Percentiles rank a stretch among this genome's conserved stretches.
phyloP scores from a whole-genome alignment of 1,139 yeast species.

The Arxiozyma heterogenica region DNA sequence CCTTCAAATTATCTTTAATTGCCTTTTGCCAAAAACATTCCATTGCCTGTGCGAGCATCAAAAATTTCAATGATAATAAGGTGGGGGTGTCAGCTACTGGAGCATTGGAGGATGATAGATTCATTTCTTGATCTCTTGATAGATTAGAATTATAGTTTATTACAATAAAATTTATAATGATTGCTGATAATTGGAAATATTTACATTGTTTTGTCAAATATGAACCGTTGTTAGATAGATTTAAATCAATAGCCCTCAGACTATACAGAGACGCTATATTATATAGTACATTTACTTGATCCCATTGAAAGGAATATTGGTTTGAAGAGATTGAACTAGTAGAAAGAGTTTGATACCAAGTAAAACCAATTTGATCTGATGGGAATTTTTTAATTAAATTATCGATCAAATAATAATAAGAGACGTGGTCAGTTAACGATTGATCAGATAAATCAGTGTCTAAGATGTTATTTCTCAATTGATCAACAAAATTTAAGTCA shows the following conservation, averaged over 20 bases:
- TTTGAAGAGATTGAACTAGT: conserved; percentile 43
- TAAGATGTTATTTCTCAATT: conserved; percentile 32
- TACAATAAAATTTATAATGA: conserved; percentile 1
- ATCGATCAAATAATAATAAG: conserved; percentile 32
- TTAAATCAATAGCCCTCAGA: conserved; percentile 39
- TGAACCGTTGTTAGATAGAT: conserved; percentile 35
- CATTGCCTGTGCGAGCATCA: conserved; percentile 80
- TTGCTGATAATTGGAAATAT: conserved; percentile 61
- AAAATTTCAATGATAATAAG: conserved; percentile 34
- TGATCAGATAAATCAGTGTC: conserved; percentile 26
- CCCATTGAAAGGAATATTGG: conserved; percentile 44
- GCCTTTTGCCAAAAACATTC: conserved; percentile 81
- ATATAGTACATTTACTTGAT: conserved; percentile 52
- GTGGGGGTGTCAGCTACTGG: conserved; percentile 35
- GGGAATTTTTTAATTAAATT: conserved; percentile 38
- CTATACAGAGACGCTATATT: conserved; percentile 63
- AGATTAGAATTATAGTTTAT: background rate
- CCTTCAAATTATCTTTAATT: conserved; percentile 33
- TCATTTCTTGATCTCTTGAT: conserved; percentile 1
- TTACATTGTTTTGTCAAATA: conserved; percentile 52
- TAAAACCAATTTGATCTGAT: conserved; percentile 41
- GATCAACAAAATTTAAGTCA: conserved; percentile 42
- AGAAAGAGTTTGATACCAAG: conserved; percentile 67
- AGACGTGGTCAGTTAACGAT: conserved; percentile 27
- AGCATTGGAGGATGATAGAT: conserved; percentile 7